Evolutionary conservation across 257 asterid genomes (phyloP), one percentile per base, ranked within the genome.

Genomic region (Plantago elongata): DNA sequence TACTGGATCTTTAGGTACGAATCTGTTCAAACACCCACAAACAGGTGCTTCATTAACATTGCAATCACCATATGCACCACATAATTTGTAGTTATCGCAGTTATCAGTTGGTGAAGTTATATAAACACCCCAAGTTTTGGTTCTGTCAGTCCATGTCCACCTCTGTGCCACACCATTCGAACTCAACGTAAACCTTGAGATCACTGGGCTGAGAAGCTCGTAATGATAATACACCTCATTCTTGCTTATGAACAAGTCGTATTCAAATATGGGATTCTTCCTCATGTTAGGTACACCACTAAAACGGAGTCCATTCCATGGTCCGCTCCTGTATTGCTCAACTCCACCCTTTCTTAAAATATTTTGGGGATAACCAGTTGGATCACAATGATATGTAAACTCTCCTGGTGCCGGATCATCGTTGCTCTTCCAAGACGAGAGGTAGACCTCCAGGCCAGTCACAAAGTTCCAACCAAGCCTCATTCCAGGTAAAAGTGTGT

Each of bases 401-500:
- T 49, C 74, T 7, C 86, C 83, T 0, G 78, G 66, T 5, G 84
- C 67, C 4, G 85, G 86, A 72, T 86, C 74, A 0, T 67, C 72
- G n/a, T 51, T 49, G 61, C 66, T 78, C 56, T 43, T 80, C 68
- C 82, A 72, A 0, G 94, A 82, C 0, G 84, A 27, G 4, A 78
- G 29, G 47, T 38, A 72, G 16, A 51, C 69, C 40, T 80, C 78
- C 0, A 17, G 52, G 0, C 78, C 71, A 0, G 81, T 78, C 5
- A 4, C 51, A 9, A 58, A 58, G 66, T 78, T 74, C 66, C 60
- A 18, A 2, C 93, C 93, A 9, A 78, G 66, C 57, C 72, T 78
- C 89, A 80, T 80, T 2, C 83, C 81, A 0, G 94, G 84, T 13
- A 85, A 45, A 44, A 70, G 17, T 0, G 83, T 80, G 18, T 82